These are phyloP conservation scores for Gaeumannomyces sp. DNA, from an alignment of 2,329 filamentous ascomycete genomes.

Conservation along the genomic window DNA sequence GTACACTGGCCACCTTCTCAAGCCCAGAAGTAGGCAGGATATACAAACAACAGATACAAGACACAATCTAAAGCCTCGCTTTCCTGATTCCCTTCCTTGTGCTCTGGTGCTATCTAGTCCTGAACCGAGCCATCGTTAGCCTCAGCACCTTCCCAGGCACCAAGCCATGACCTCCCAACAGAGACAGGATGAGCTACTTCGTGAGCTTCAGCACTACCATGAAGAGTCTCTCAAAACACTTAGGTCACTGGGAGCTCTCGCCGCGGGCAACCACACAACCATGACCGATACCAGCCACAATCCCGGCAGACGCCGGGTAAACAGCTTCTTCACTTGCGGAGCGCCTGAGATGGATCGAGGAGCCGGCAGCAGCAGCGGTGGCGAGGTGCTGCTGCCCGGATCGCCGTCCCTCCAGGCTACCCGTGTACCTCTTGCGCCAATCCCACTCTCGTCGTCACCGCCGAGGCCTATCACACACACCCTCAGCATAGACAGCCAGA, in stretches of 20 bases:
- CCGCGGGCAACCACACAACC: not conserved
- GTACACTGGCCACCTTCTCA: not conserved
- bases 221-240: conserved; percentile 19
- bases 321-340: not conserved
- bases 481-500: conserved; percentile 11
- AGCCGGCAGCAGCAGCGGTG: conserved; percentile 6
- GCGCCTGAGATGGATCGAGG: conserved; percentile 11
- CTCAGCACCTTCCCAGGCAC: not conserved
- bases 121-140: not conserved
- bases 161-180: conserved; percentile 2
- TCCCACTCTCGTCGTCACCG: conserved; percentile 9
- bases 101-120: too few relatives aligned
- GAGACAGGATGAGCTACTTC: conserved; percentile 17
- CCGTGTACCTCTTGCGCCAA: conserved; percentile 7
- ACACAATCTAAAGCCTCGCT: not conserved
- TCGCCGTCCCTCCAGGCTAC: conserved; percentile 3
- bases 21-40: not conserved
- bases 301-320: not conserved
- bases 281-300: not conserved
- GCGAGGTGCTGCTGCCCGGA: conserved; percentile 7
- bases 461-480: conserved; percentile 10
- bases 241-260: conserved; percentile 13
- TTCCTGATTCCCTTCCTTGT: too few relatives aligned
- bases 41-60: not conserved
- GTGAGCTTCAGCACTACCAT: conserved; percentile 15